Evolutionary conservation across 116 monocot genomes (phyloP).

Genomic region (Iris pallida): DNA sequence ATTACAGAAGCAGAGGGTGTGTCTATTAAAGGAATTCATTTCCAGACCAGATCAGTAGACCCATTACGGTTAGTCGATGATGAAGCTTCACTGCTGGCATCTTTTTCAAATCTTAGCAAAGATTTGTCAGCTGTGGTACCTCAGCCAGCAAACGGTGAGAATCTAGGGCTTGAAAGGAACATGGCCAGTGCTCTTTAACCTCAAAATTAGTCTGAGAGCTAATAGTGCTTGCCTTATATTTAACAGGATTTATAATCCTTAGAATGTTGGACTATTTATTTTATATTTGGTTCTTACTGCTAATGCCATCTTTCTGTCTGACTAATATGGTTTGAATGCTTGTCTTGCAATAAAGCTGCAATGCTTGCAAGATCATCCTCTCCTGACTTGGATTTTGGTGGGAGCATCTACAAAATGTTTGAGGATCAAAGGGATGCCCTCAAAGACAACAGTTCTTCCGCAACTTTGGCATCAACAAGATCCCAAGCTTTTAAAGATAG

Average conservation of each 20-base stretch:
- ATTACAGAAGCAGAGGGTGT: constrained; percentile 31
- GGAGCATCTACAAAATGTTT: constrained; percentile 40
- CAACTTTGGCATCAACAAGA: constrained; percentile 34
- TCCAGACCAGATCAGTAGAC: constrained; percentile 49
- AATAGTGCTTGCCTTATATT: too few relatives aligned
- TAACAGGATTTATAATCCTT: too few relatives aligned
- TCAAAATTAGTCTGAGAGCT: too few relatives aligned
- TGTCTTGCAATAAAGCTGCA: constrained; percentile 18
- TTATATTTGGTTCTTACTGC: constrained; percentile 6
- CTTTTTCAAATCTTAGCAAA: constrained; percentile 62
- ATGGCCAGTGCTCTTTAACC: too few relatives aligned
- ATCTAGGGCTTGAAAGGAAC: constrained; percentile 16
- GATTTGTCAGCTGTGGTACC: constrained; percentile 38
- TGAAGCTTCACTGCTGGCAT: constrained; percentile 83
- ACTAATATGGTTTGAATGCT: constrained; percentile 12
- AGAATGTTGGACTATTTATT: too few relatives aligned
- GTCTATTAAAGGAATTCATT: constrained; percentile 30
- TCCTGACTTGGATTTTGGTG: constrained; percentile 49
- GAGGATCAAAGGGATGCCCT: constrained; percentile 49
- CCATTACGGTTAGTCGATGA: constrained; percentile 59
- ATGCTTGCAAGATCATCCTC: constrained; percentile 37
- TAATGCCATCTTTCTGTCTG: constrained; percentile 8
- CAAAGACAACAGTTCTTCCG: constrained; percentile 37
- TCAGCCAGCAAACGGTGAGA: constrained; percentile 33
- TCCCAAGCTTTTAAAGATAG: constrained; percentile 60